These are phyloP conservation scores for Tephrocybe rancida DNA, from an alignment of 768 basidiomycete genomes.

Conservation along the genomic window DNA sequence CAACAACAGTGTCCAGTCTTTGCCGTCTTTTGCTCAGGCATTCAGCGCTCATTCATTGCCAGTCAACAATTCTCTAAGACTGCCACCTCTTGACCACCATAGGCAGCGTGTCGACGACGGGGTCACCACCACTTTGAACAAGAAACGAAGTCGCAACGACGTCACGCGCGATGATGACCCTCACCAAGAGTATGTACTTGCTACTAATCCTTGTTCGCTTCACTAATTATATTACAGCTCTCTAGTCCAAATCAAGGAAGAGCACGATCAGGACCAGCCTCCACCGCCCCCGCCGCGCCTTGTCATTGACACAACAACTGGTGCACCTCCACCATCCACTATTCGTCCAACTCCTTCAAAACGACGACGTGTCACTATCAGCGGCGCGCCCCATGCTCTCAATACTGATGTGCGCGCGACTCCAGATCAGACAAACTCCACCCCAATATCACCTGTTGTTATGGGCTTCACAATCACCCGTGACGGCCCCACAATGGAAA, in stretches of 20 bases:
- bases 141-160: neutral
- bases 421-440: slow-evolving; percentile 46
- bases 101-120: neutral
- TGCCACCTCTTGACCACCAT: neutral
- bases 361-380: slow-evolving; percentile 73
- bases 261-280: slow-evolving; percentile 53
- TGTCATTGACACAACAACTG: slow-evolving; percentile 22
- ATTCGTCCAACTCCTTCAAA: slow-evolving; percentile 49
- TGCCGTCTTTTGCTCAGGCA: slow-evolving; percentile 80
- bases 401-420: slow-evolving; percentile 52
- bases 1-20: slow-evolving; percentile 53
- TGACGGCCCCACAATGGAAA: slow-evolving; percentile 64
- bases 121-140: too few relatives aligned
- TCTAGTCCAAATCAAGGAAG: slow-evolving; percentile 61
- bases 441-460: slow-evolving; percentile 68
- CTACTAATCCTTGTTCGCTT: slow-evolving; percentile 12
- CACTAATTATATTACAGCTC: slow-evolving; percentile 43
- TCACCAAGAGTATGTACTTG: slow-evolving; percentile 28
- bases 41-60: slow-evolving; percentile 60
- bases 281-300: slow-evolving; percentile 34
- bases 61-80: slow-evolving; percentile 37
- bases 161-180: too few relatives aligned
- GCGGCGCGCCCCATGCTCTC: slow-evolving; percentile 56
- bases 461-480: slow-evolving; percentile 60
- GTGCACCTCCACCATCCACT: slow-evolving; percentile 42